Evolutionary conservation across 2,329 filamentous ascomycete genomes (phyloP).

Genomic region (Colletotrichum eremochloae): DNA sequence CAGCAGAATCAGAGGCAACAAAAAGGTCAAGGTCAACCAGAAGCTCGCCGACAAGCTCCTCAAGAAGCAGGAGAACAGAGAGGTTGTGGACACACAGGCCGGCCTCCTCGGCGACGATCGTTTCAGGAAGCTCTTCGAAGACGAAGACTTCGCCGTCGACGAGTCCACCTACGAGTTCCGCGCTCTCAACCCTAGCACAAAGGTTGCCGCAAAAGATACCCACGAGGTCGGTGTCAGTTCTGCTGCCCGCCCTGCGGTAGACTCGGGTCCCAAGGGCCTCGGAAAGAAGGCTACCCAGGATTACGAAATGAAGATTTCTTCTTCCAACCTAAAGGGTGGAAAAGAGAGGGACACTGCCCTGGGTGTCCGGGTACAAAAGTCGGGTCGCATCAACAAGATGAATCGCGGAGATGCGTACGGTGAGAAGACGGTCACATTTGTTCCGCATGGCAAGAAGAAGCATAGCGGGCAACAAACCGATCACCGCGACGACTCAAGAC

Average conservation of each 20-base stretch:
- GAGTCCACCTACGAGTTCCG: conserved; percentile 90
- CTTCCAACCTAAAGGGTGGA: conserved; percentile 72
- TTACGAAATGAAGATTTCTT: conserved; percentile 74
- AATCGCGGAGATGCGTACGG: conserved; percentile 66
- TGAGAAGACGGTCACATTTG: conserved; percentile 80
- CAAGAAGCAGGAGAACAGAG: conserved; percentile 73
- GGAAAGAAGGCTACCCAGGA: conserved; percentile 33
- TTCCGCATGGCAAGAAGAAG: conserved; percentile 70
- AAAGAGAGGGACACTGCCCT: conserved; percentile 68
- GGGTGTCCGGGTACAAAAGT: conserved; percentile 67
- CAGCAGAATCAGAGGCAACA: conserved; percentile 91
- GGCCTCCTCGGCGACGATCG: conserved; percentile 85
- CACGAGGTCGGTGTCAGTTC: conserved; percentile 40
- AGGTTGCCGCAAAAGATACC: conserved; percentile 40
- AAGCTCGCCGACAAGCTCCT: conserved; percentile 81
- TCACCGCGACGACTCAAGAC: conserved; percentile 43
- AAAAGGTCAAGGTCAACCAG: conserved; percentile 98
- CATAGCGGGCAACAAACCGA: conserved; percentile 43
- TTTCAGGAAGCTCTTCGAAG: conserved; percentile 90
- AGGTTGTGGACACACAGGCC: conserved; percentile 68
- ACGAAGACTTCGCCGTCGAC: conserved; percentile 93
- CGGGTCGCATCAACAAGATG: conserved; percentile 60
- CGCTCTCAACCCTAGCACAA: conserved; percentile 88
- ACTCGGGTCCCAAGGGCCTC: conserved; percentile 31
- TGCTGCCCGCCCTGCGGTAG: conserved; percentile 24